Base-by-base conservation (phyloP, 805 yeast species). In the Yarrowia divulgata region DNA sequence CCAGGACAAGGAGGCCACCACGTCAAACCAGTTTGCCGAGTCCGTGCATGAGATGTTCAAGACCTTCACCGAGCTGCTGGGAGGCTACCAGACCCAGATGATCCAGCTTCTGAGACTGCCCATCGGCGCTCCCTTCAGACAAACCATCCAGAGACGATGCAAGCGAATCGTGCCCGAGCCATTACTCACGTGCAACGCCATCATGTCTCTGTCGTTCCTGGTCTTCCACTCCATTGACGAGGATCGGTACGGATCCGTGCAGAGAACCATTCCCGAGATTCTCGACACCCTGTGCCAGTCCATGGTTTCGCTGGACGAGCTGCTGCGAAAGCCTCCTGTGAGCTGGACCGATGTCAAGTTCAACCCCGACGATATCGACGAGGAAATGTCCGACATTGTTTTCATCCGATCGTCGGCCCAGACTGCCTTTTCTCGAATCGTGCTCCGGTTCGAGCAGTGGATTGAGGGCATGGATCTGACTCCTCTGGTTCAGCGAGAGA, bases 221-320 rank as follows among this genome's bases (percentile, higher is more conserved):
- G 75, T 79, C 2, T 73, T 73, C 43, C 72, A 71, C 37, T 79
- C 83, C 1, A 67, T 75, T 14, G 72, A 73, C 8, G 84, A 81
- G 63, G 84, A 81, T 70, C 70, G 74, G 10, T 74, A 73, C 67
- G 84, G 84, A 18, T 77, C 75, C 13, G 84, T 81, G 13, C 83
- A 81, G 72, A 71, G 74, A n/a, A 80, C 80, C 29, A 77, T 81
- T 50, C 79, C 80, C 8, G 71, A 71, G 12, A 73, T 75, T 13
- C 72, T 81, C 57, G 72, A 69, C 23, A 68, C 62, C 6, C 71
- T 77, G 39, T 75, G 78, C 45, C 66, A 69, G 55, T 70, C 78
- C 4, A 67, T 77, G 37, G 50, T 71, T 9, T 67, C 71, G 14
- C 60, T 79, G 34, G 78, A 75, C 14, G 55, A 71, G 40, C 72